phyloP scores from a whole-genome alignment of 2,329 filamentous ascomycete genomes.

The Colletotrichum eremochloae region DNA sequence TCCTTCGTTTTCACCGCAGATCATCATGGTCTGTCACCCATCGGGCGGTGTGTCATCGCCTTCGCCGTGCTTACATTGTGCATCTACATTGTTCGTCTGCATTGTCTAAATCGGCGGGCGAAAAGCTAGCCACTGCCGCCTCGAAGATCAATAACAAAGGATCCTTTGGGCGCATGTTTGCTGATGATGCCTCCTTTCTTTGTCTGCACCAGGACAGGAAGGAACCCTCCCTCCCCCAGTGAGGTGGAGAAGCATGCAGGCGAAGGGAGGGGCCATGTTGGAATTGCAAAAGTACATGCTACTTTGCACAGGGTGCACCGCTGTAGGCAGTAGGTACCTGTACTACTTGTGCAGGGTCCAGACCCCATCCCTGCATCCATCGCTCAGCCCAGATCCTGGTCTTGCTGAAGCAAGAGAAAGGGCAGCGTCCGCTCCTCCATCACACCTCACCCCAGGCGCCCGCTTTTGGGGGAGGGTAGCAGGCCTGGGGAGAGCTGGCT shows the following conservation, averaged over 20 bases:
- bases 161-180: slow-evolving; percentile 1
- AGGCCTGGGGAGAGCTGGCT: neutral
- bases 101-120: slow-evolving; percentile 19
- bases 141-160: slow-evolving; percentile 26
- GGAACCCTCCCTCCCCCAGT: too few relatives aligned
- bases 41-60: slow-evolving; percentile 15
- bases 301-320: slow-evolving; percentile 24
- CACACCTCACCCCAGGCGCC: neutral
- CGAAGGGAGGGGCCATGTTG: slow-evolving; percentile 22
- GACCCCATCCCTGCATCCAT: slow-evolving; percentile 34
- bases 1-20: slow-evolving; percentile 13
- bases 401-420: slow-evolving; percentile 21
- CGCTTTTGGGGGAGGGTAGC: slow-evolving; percentile 5
- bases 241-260: slow-evolving; percentile 7
- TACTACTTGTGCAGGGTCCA: slow-evolving; percentile 27
- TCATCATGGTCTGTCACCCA: slow-evolving; percentile 4
- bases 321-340: neutral
- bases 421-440: neutral
- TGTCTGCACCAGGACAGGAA: neutral
- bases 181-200: neutral
- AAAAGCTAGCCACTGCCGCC: slow-evolving; percentile 4
- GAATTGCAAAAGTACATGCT: slow-evolving; percentile 7
- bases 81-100: neutral
- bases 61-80: neutral
- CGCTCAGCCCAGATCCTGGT: slow-evolving; percentile 31